Evolutionary conservation across 2,329 filamentous ascomycete species (phyloP), one percentile per base, ranked within the genome.

Genomic region (Coniosporium tulheliwenetii): DNA sequence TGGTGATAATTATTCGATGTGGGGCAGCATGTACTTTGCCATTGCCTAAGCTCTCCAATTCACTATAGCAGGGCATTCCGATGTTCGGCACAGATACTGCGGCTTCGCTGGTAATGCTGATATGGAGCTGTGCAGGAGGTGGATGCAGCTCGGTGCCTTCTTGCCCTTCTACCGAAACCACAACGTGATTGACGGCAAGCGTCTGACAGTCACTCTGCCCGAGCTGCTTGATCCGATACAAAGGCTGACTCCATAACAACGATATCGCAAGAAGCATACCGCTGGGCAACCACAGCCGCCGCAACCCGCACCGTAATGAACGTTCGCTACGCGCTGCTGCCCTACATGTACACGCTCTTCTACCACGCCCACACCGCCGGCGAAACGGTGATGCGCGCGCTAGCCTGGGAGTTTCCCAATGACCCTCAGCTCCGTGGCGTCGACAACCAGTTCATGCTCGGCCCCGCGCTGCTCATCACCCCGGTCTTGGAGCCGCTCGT

Each of bases 61-160:
- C 39, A 40, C 45, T 41, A 54, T 54, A 46, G 40, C 38, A 15
- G 51, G 51, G 50, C 4, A 39, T 52, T 2, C 50, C 50, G 10
- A 50, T 54, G 48, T 54, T 53, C 37, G 51, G 51, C 16, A 49
- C 47, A 10, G 52, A 54, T 36, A 49, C 47, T 54, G 51, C 37
- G 52, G 53, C 8, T 56, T 55, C 40, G 45, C 46, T 36, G 44
- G 44, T 8, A 54, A 55, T 36, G 46, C 52, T 5, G 49, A 50
- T 38, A 42, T 40, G 37, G 47, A 53, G 37, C 50, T 56, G 14
- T 56, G 53, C 44, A 43, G 44, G 7, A 45, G 53, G 5, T 56
- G 53, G 54, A 53, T 53, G 52, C 44, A 49, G 36, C 45, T 55
- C 8, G 43, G 43, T n/a, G 48, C 51, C 9, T 53, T 45, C 44